Evolutionary conservation across 2,329 filamentous ascomycete species (phyloP), one percentile per base, ranked within the genome.

Genomic region (Fusarium oligoseptatum): DNA sequence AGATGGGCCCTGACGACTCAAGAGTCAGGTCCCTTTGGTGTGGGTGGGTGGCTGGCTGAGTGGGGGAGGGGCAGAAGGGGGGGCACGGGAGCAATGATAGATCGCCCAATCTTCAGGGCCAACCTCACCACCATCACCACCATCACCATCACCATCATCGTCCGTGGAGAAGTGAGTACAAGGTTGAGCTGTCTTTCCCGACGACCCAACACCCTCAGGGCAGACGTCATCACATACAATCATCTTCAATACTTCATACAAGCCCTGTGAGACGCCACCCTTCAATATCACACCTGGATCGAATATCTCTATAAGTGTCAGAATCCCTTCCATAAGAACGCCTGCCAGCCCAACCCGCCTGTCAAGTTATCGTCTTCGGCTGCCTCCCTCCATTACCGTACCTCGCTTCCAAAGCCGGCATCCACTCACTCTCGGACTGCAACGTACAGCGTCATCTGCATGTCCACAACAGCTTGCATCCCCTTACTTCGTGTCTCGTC

Each of bases 161-260:
- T 24, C 34, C 32, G 24, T 22, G 58, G 68, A 55, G 24, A 52
- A 48, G 48, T 63, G 50, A 50, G 50, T 60, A 56, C 60, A 45
- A 70, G 29, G 41, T 56, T 34, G 60, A 67, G 52, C 41, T 66
- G 36, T 43, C 60, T 68, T 41, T 57, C 50, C 62, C 56, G 37
- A 29, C 65, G 67, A 64, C 58, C 63, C 64, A 67, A 56, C 57
- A 58, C 64, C 52, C 37, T 56, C 66, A 66, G 57, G 36, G 64
- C 41, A 70, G 68, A 43, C 73, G 69, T 76, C 69, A 71, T 75
- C 55, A 62, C 55, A 67, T 50, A 67, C 45, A 67, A 66, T 68
- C 65, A 62, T 78, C 70, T 77, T 72, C 74, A 72, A 60, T 74
- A 45, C 45, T 58, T 56, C 58, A 24, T 75, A 70, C 63, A 77